phyloP scores from a whole-genome alignment of 176 grass and related monocot species.

The Bolboschoenus planiculmis region DNA sequence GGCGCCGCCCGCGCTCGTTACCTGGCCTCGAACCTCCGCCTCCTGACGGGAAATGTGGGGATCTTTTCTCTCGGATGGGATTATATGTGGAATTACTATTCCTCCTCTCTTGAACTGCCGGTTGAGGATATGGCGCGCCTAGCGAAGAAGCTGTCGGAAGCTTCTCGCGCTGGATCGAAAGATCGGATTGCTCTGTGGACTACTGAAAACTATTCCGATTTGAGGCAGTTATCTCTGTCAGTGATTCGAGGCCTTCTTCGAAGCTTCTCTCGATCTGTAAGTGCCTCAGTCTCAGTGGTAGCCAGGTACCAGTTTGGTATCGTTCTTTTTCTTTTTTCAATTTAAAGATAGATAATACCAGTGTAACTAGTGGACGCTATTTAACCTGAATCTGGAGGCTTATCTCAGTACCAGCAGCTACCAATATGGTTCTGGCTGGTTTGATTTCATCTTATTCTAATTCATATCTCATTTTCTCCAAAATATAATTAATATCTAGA shows the following conservation, averaged over 20 bases:
- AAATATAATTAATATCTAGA: neutral
- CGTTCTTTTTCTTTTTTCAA: neutral
- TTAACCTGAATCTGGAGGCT: neutral
- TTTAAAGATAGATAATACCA: neutral
- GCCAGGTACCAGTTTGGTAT: no score
- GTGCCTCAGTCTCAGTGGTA: no score
- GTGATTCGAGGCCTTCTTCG: slow-evolving; percentile 56
- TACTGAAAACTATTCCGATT: slow-evolving; percentile 39
- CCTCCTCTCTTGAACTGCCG: slow-evolving; percentile 29
- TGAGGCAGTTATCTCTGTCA: slow-evolving; percentile 33
- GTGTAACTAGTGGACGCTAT: neutral
- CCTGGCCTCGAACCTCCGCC: slow-evolving; percentile 47
- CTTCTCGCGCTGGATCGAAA: slow-evolving; percentile 35
- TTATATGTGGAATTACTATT: slow-evolving; percentile 80
- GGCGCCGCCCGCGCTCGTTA: slow-evolving; percentile 41
- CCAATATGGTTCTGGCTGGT: neutral
- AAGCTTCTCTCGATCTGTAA: slow-evolving; percentile 71
- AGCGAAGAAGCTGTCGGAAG: slow-evolving; percentile 46
- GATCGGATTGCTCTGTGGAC: slow-evolving; percentile 47
- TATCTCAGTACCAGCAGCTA: neutral
- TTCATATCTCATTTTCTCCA: neutral
- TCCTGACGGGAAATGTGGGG: slow-evolving; percentile 33
- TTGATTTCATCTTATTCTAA: neutral
- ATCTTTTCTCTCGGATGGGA: slow-evolving; percentile 70
- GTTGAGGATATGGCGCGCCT: slow-evolving; percentile 29